A percentile compares a stretch with the other conserved stretches of the same genome.
Evolutionary conservation across 352 stramenopile genomes (phyloP).

Genomic region (Phytophthora melonis): DNA sequence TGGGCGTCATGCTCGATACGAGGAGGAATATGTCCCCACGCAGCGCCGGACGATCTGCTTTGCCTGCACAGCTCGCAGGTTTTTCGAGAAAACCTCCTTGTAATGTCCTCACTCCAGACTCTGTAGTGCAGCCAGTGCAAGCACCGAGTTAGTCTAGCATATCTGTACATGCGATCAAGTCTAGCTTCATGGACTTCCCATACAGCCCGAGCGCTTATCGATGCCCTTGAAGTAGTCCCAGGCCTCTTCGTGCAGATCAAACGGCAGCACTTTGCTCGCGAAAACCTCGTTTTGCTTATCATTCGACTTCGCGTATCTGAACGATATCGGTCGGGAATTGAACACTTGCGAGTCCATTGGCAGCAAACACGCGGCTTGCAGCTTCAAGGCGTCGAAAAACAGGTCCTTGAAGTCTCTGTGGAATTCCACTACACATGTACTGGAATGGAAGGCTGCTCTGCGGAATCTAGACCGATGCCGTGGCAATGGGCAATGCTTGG

Average conservation of each 20-base stretch:
- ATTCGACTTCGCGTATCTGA: slow-evolving; percentile 18
- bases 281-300: slow-evolving; percentile 25
- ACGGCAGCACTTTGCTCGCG: slow-evolving; percentile 31
- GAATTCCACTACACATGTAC: too few species aligned
- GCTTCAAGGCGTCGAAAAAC: slow-evolving; percentile 29
- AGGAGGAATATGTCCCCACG: slow-evolving; percentile 17
- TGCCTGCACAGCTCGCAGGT: slow-evolving; percentile 18
- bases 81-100: slow-evolving; percentile 15
- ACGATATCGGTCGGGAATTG: slow-evolving; percentile 7
- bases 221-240: slow-evolving; percentile 37
- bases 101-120: too few species aligned
- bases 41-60: slow-evolving; percentile 28
- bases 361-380: slow-evolving; percentile 33
- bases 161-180: not conserved
- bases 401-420: slow-evolving; percentile 40
- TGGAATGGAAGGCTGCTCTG: not conserved
- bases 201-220: slow-evolving; percentile 26
- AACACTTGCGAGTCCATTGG: slow-evolving; percentile 14
- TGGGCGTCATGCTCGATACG: slow-evolving; percentile 16
- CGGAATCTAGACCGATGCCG: not conserved
- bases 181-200: slow-evolving; percentile 24
- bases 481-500: not conserved
- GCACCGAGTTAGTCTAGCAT: too few species aligned
- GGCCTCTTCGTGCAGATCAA: slow-evolving; percentile 15
- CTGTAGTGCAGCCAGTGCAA: slow-evolving; percentile 1